These are phyloP conservation scores for Irpex rosettiformis DNA, from an alignment of 1,284 basidiomycete species.

Conservation along the genomic window DNA sequence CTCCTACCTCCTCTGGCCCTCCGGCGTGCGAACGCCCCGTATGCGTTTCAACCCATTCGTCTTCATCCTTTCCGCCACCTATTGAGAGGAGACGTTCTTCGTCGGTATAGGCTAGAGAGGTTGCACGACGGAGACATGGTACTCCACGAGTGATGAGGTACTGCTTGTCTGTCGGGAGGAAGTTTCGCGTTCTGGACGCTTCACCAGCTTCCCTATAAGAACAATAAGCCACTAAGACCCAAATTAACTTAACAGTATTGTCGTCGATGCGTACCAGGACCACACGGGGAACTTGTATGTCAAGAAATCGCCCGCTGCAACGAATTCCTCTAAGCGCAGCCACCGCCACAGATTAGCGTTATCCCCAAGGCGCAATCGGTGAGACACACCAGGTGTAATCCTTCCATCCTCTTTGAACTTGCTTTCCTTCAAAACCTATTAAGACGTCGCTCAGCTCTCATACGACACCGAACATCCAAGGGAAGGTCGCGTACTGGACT, in stretches of 20 bases:
- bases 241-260: no score
- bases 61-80: conserved; percentile 51
- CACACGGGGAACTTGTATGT: conserved; percentile 96
- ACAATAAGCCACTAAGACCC: conserved; percentile 3
- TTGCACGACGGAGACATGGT: conserved; percentile 88
- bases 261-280: conserved; percentile 87
- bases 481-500: conserved; percentile 67
- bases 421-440: conserved; percentile 91
- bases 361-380: conserved; percentile 10
- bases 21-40: conserved; percentile 67
- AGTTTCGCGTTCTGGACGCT: conserved; percentile 80
- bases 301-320: conserved; percentile 92
- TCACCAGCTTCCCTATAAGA: conserved; percentile 83
- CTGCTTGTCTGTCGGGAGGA: conserved; percentile 92
- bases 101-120: conserved; percentile 90
- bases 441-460: conserved; percentile 17
- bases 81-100: conserved; percentile 85
- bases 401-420: conserved; percentile 99
- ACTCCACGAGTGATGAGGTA: conserved; percentile 94
- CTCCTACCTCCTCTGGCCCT: conserved; percentile 52
- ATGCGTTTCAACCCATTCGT: conserved; percentile 89
- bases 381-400: conserved; percentile 85
- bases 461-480: conserved; percentile 10
- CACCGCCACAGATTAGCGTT: not conserved
- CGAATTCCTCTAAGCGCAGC: conserved; percentile 79